Evolutionary conservation across 139 green algal genomes (phyloP), one percentile per base, ranked within the genome.

Genomic region (Micractinium conductrix): DNA sequence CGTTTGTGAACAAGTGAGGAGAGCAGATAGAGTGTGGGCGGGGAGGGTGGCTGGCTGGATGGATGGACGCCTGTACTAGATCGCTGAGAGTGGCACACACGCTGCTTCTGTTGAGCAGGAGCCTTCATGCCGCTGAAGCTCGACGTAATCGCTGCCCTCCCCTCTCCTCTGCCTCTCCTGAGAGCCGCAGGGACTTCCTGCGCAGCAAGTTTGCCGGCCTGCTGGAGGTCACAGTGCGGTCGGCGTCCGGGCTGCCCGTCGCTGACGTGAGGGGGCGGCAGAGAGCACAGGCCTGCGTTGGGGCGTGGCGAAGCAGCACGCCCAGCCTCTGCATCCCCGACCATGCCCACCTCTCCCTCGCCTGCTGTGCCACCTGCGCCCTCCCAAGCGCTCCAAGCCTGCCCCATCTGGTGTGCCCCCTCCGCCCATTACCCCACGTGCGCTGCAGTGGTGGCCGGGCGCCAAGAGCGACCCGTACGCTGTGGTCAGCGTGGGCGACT

Each of bases 231-330:
- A 83, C 62, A 1, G 78, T 83, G 42, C 30, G 60, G 60, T 26
- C n/a, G n/a, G 78, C 60, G 42, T 22, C 17, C 21, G 33, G 48
- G 30, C 44, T 83, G 37, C 44, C 45, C 14, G 62, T 12, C 0
- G 78, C 60, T 21, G 78, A 83, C 62, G 78, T 83, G 43, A 63
- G 78, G n/a, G n/a, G n/a, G n/a, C n/a, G n/a, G n/a, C n/a, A n/a
- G n/a, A n/a, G n/a, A n/a, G n/a, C n/a, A n/a, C n/a, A n/a, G n/a
- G n/a, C n/a, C n/a, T n/a, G n/a, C n/a, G n/a, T n/a, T n/a, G n/a
- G n/a, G n/a, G n/a, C n/a, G n/a, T n/a, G n/a, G n/a, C n/a, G n/a
- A n/a, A n/a, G n/a, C n/a, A n/a, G n/a, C n/a, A n/a, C n/a, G n/a
- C n/a, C n/a, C n/a, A n/a, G n/a, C n/a, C n/a, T n/a, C n/a, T n/a